Conservation (phyloP, 164 flowering plant species). For the Cinnamomum micranthum region DNA sequence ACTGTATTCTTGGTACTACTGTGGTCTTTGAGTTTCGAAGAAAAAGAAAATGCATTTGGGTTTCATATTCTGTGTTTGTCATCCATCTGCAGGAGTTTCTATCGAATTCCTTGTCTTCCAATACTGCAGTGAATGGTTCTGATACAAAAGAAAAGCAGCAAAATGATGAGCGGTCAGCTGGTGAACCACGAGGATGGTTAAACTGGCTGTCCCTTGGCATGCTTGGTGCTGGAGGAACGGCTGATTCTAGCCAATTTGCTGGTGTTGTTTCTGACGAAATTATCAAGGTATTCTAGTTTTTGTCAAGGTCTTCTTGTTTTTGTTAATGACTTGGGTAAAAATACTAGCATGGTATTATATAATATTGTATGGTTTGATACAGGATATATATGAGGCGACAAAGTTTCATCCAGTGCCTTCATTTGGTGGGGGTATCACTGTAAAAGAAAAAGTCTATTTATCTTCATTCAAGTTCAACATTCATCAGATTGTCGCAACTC, state of each 20-base stretch:
- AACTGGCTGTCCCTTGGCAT: constrained; percentile 95
- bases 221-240: constrained; percentile 98
- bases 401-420: constrained; percentile 53
- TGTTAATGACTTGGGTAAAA: neutral
- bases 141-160: constrained; percentile 32
- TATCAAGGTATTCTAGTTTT: constrained; percentile 49
- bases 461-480: constrained; percentile 50
- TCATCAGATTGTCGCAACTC: constrained; percentile 40
- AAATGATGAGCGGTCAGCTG: constrained; percentile 46
- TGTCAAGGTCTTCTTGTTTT: constrained; percentile 46
- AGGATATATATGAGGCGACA: constrained; percentile 94
- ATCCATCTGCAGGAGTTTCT: constrained; percentile 41
- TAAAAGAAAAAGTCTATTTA: constrained; percentile 33
- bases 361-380: constrained; percentile 8
- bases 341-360: neutral
- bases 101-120: constrained; percentile 25
- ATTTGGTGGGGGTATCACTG: constrained; percentile 29
- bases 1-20: too few relatives aligned
- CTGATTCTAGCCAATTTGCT: constrained; percentile 82
- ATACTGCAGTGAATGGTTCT: constrained; percentile 21
- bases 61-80: neutral
- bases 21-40: neutral
- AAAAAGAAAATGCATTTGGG: neutral
- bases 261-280: constrained; percentile 92
- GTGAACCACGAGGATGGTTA: constrained; percentile 81